phyloP scores from a whole-genome alignment of 228 moss, liverwort and hornwort species.

The Sphagnum magellanicum region DNA sequence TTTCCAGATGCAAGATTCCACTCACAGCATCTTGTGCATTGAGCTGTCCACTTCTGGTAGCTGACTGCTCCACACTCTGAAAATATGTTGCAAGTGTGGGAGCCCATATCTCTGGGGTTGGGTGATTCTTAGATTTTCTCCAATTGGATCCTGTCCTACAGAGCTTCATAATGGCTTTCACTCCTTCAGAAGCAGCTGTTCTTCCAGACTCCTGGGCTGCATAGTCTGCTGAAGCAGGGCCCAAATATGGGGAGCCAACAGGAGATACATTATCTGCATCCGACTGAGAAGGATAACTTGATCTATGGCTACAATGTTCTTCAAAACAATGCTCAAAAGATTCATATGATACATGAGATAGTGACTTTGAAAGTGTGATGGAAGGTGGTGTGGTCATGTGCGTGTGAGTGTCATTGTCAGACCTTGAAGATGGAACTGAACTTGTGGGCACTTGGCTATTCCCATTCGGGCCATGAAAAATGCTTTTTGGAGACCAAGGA shows the following conservation, averaged over 20 bases:
- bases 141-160: constrained; percentile 33
- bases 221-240: constrained; percentile 19
- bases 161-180: constrained; percentile 46
- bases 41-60: constrained; percentile 8
- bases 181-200: constrained; percentile 32
- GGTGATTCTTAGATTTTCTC: constrained; percentile 19
- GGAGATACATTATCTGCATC: neutral
- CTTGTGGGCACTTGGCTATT: constrained; percentile 20
- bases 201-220: constrained; percentile 3
- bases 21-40: neutral
- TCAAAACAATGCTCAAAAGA: neutral
- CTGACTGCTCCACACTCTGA: constrained; percentile 20
- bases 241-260: constrained; percentile 37
- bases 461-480: constrained; percentile 29
- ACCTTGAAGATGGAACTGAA: constrained; percentile 11
- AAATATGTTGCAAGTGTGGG: constrained; percentile 54
- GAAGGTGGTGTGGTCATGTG: neutral
- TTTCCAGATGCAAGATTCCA: neutral
- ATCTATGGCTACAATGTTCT: neutral
- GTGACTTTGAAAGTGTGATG: neutral
- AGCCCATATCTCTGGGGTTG: constrained; percentile 41
- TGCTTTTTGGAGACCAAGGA: constrained; percentile 32
- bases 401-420: neutral
- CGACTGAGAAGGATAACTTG: neutral
- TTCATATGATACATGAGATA: neutral